Evolutionary conservation across 1,139 yeast species (phyloP).

Genomic region (Saccharomycopsis hybrid): DNA sequence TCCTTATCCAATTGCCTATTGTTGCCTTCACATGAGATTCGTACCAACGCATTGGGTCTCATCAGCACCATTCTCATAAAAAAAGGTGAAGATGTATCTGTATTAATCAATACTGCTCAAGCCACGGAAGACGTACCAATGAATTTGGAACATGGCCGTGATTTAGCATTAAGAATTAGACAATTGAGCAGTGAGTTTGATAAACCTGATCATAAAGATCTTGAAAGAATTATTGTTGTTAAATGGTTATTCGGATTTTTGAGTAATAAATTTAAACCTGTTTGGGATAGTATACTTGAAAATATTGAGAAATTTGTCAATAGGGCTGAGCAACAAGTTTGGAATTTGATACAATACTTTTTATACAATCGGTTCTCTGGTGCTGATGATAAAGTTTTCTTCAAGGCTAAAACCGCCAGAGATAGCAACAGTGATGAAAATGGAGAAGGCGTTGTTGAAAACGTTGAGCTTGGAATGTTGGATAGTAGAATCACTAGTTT

Average conservation of each 20-base stretch:
- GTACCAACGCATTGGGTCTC: constrained; percentile 41
- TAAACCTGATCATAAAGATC: constrained; percentile 29
- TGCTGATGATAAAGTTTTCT: no score
- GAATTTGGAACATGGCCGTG: constrained; percentile 65
- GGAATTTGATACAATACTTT: constrained; percentile 48
- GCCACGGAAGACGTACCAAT: constrained; percentile 70
- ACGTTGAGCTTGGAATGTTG: constrained; percentile 24
- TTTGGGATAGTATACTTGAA: constrained; percentile 72
- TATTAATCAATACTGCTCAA: constrained; percentile 37
- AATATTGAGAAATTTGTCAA: constrained; percentile 43
- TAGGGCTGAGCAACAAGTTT: constrained; percentile 42
- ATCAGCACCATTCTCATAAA: constrained; percentile 30
- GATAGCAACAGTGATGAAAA: background rate
- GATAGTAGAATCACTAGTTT: constrained; percentile 34
- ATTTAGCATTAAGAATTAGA: constrained; percentile 64
- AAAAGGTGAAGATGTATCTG: constrained; percentile 31
- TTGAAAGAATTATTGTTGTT: constrained; percentile 40
- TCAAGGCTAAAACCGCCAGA: constrained; percentile 21
- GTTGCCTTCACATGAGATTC: constrained; percentile 41
- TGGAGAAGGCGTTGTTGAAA: no score
- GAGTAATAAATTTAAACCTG: constrained; percentile 73
- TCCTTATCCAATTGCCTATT: constrained; percentile 26
- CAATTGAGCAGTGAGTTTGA: constrained; percentile 48
- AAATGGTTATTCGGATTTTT: constrained; percentile 67
- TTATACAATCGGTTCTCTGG: constrained; percentile 23